These are phyloP conservation scores for Aspergillus funiculosus DNA, from an alignment of 495 filamentous ascomycete species.

Conservation along the genomic window DNA sequence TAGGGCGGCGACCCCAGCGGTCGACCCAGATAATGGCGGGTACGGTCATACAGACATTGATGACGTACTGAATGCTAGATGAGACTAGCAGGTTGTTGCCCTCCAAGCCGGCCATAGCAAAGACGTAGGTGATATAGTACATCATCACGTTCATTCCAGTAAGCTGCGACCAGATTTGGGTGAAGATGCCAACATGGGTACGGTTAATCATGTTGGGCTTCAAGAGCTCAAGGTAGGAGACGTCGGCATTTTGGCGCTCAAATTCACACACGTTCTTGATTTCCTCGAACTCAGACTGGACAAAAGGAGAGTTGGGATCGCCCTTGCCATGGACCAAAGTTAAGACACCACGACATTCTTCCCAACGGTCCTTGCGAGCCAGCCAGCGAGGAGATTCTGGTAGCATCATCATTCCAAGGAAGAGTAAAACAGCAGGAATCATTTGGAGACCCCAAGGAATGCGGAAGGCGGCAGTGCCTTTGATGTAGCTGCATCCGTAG, in stretches of 20 bases:
- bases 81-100: conserved; percentile 57
- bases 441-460: conserved; percentile 74
- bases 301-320: conserved; percentile 54
- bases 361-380: conserved; percentile 67
- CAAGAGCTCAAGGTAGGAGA: conserved; percentile 65
- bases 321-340: conserved; percentile 63
- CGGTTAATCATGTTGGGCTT: conserved; percentile 67
- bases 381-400: conserved; percentile 78
- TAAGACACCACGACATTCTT: conserved; percentile 59
- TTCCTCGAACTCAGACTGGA: conserved; percentile 60
- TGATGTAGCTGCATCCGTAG: conserved; percentile 23
- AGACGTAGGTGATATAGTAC: conserved; percentile 60
- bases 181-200: conserved; percentile 68
- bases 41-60: conserved; percentile 50
- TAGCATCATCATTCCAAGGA: conserved; percentile 56
- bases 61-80: conserved; percentile 68
- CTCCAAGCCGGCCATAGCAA: conserved; percentile 63
- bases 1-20: conserved; percentile 59
- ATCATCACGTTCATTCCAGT: conserved; percentile 85
- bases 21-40: conserved; percentile 55
- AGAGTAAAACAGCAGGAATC: conserved; percentile 61
- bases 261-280: conserved; percentile 67
- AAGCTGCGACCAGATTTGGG: conserved; percentile 79
- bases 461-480: conserved; percentile 55
- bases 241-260: conserved; percentile 56